Conservation (phyloP, 345 rosid genomes). For the Reutealis trisperma region DNA sequence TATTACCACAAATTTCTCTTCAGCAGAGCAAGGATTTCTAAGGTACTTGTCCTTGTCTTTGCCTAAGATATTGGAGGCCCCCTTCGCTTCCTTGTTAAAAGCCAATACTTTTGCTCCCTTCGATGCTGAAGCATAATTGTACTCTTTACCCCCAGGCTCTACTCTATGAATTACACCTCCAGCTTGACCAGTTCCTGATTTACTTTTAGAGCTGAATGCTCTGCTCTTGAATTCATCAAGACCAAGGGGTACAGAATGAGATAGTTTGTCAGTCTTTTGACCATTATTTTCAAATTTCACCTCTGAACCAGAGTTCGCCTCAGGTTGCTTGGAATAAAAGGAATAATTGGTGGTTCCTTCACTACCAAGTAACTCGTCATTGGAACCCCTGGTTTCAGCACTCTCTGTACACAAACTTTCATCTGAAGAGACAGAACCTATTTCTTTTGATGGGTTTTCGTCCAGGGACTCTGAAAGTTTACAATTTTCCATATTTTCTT, state of each 20-base stretch:
- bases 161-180: constrained; percentile 71
- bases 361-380: constrained; percentile 21
- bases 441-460: constrained; percentile 23
- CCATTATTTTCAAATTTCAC: constrained; percentile 32
- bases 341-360: constrained; percentile 27
- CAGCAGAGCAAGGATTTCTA: constrained; percentile 89
- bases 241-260: constrained; percentile 64
- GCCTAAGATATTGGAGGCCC: constrained; percentile 71
- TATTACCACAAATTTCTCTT: constrained; percentile 75
- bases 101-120: constrained; percentile 88
- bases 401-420: constrained; percentile 25
- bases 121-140: constrained; percentile 86
- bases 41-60: constrained; percentile 91
- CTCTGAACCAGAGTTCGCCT: constrained; percentile 23
- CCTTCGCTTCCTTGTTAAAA: constrained; percentile 93
- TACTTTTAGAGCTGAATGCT: constrained; percentile 59
- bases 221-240: constrained; percentile 96
- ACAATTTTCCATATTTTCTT: constrained; percentile 19
- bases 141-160: constrained; percentile 90
- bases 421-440: constrained; percentile 23
- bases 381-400: constrained; percentile 26
- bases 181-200: constrained; percentile 57
- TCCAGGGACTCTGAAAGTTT: constrained; percentile 28
- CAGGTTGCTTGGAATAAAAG: constrained; percentile 29
- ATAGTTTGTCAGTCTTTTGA: constrained; percentile 45